phyloP scores from a whole-genome alignment of 2,329 filamentous ascomycete species.

The Zopfia rhizophila region DNA sequence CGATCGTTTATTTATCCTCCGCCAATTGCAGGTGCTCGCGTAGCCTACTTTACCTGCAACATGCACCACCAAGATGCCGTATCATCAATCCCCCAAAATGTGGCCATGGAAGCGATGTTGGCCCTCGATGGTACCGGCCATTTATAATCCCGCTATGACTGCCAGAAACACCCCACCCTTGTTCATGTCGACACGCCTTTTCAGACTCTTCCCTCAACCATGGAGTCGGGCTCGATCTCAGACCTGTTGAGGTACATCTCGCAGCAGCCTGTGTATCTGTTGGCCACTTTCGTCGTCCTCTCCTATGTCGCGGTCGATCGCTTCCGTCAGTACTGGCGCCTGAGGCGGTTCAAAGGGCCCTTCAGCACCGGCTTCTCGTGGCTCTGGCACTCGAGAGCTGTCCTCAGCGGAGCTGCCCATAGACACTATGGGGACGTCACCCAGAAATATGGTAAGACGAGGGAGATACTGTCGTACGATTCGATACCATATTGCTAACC shows the following conservation, averaged over 20 bases:
- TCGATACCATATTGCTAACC: constrained; percentile 4
- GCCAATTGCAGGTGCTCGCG: no score
- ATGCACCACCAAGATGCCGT: no score
- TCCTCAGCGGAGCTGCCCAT: constrained; percentile 37
- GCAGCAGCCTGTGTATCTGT: constrained; percentile 20
- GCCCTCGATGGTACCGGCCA: no score
- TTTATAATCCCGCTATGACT: not conserved
- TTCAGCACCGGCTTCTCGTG: constrained; percentile 40
- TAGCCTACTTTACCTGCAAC: no score
- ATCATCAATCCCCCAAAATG: no score
- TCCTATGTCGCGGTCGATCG: constrained; percentile 31
- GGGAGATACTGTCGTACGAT: not conserved
- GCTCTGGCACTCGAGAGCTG: constrained; percentile 44
- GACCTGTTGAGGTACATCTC: constrained; percentile 21
- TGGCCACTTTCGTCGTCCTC: constrained; percentile 17
- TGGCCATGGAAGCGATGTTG: no score
- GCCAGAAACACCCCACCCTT: not conserved
- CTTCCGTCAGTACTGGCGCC: constrained; percentile 38
- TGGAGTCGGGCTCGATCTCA: constrained; percentile 15
- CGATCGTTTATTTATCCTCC: no score
- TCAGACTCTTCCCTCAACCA: constrained; percentile 12
- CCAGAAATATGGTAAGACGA: constrained; percentile 41
- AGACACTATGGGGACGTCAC: constrained; percentile 40
- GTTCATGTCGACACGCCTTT: constrained; percentile 1
- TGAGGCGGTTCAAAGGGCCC: constrained; percentile 46